Base-by-base conservation (phyloP, 2,329 filamentous ascomycete genomes). In the Nakataea oryzae region DNA sequence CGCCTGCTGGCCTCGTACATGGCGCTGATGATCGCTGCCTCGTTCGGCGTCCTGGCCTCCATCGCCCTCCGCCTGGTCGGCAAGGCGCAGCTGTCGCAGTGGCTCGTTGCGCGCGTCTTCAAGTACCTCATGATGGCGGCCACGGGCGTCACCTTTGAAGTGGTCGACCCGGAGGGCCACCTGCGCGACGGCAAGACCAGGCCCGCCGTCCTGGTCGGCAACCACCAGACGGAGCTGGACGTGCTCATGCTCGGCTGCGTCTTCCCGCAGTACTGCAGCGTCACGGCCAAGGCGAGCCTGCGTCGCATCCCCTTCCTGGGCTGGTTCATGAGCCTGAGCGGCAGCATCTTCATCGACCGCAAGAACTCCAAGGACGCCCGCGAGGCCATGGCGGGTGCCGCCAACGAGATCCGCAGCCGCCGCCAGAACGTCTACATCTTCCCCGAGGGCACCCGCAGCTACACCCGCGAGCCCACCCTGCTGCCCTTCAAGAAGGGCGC, bases 401-500 rank as follows among this genome's bases (percentile, higher is more conserved):
- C 91, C 58, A 76, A 83, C 57, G 88, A 93, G 73, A 99, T 99
- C 78, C 84, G 81, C 69, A 76, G 76, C 61, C 81, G 88, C 69
- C 81, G 78, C 66, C 89, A 93, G 79, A 90, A 83, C 74, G 90
- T 93, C 68, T 93, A 86, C 78, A 91, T 93, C 77, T 93, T 93
- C 75, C 89, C 90, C 63, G 95, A 99, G 78, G 95, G 95, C 60
- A 99, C 95, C 1, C 85, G 95, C 67, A 96, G 90, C 73, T 96
- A 97, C 77, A 83, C 89, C 63, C 85, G 88, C 69, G 87, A 93
- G 62, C 90, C 95, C 1, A 84, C 82, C 63, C 77, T 99, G 69
- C 79, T 97, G 62, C 90, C 92, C n/a, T 99, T 97, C 82, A 99
- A 99, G 79, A 99, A 99, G 80, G 95, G 95, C 64, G 95, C 93